phyloP scores from a whole-genome alignment of 2,329 filamentous ascomycete genomes.

The Phoma sp. region DNA sequence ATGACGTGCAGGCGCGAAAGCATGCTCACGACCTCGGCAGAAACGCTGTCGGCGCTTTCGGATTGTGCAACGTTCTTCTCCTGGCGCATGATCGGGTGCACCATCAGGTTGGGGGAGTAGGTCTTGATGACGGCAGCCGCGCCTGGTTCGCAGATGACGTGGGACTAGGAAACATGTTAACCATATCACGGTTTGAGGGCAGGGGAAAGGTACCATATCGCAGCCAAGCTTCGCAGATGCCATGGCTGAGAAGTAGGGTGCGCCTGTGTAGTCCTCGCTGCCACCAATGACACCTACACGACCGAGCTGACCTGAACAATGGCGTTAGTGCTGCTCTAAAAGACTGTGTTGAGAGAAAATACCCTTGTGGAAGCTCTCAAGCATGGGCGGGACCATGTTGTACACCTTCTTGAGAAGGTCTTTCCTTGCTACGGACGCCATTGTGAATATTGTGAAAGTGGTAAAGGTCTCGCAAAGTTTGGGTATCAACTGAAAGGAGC shows the following conservation, averaged over 20 bases:
- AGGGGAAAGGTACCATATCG: slow-evolving; percentile 71
- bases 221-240: slow-evolving; percentile 89
- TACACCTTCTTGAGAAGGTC: slow-evolving; percentile 80
- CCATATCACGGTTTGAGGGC: slow-evolving; percentile 8
- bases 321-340: slow-evolving; percentile 20
- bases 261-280: slow-evolving; percentile 94
- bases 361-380: slow-evolving; percentile 97
- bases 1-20: slow-evolving; percentile 87
- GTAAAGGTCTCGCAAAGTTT: not conserved
- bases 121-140: slow-evolving; percentile 90
- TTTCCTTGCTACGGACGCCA: slow-evolving; percentile 68
- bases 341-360: not conserved
- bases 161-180: slow-evolving; percentile 63
- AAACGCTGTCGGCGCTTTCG: slow-evolving; percentile 67
- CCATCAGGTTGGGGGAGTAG: slow-evolving; percentile 98
- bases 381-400: slow-evolving; percentile 92
- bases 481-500: slow-evolving; percentile 10
- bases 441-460: slow-evolving; percentile 26
- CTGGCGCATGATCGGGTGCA: slow-evolving; percentile 93
- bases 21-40: slow-evolving; percentile 75
- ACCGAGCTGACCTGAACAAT: slow-evolving; percentile 77
- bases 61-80: slow-evolving; percentile 62
- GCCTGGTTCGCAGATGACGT: slow-evolving; percentile 92
- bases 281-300: slow-evolving; percentile 93
- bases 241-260: slow-evolving; percentile 98